Conservation (phyloP, 1,284 basidiomycete genomes). For the Rhodotorula sp. region DNA sequence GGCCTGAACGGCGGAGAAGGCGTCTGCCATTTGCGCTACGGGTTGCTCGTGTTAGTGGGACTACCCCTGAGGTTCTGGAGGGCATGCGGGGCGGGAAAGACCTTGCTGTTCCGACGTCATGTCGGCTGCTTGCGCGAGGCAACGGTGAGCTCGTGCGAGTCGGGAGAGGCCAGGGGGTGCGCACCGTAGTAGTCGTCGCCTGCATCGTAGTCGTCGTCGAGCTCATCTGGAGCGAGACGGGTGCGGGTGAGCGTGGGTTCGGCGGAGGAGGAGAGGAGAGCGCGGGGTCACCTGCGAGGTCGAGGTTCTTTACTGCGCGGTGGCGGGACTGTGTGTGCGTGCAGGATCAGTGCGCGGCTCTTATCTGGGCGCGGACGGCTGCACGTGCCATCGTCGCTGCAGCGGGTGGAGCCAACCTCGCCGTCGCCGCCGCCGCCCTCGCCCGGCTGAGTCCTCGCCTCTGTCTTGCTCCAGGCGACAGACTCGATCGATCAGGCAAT, state of each 20-base stretch:
- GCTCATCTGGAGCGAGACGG: constrained; percentile 61
- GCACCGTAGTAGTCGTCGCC: constrained; percentile 32
- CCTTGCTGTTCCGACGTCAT: constrained; percentile 63
- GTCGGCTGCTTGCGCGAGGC: constrained; percentile 25
- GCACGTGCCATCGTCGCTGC: constrained; percentile 3
- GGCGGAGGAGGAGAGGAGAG: constrained; percentile 12
- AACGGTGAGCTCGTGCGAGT: neutral
- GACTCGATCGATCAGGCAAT: neutral
- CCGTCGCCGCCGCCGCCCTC: neutral
- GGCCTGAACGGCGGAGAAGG: constrained; percentile 66
- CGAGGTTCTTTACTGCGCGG: constrained; percentile 83
- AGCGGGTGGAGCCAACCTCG: too few relatives aligned
- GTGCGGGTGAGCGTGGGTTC: neutral
- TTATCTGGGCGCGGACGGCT: too few relatives aligned
- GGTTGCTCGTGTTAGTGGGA: too few relatives aligned
- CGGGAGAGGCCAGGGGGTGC: neutral
- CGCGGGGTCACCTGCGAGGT: constrained; percentile 68
- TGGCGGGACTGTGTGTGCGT: constrained; percentile 56
- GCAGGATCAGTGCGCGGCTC: neutral
- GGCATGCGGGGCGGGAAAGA: neutral
- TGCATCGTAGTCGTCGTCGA: constrained; percentile 61
- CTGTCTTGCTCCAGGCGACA: neutral
- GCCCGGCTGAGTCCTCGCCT: too few relatives aligned
- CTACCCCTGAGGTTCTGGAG: neutral
- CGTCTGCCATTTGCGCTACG: constrained; percentile 71